phyloP scores from a whole-genome alignment of 805 yeast genomes.

The Candida ovalis region DNA sequence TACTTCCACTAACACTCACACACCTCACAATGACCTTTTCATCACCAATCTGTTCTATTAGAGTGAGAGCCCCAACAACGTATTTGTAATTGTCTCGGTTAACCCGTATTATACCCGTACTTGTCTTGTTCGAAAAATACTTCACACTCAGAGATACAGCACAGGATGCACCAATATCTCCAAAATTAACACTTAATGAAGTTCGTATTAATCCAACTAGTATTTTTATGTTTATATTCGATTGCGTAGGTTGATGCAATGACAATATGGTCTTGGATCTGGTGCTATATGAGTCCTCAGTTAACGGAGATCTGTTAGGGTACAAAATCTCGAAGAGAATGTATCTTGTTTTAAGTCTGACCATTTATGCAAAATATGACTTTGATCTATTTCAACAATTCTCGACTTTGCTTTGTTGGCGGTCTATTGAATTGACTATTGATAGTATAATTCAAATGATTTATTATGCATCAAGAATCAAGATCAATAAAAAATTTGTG shows the following conservation, averaged over 20 bases:
- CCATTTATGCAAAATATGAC: conserved; percentile 67
- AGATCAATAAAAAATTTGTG: not conserved
- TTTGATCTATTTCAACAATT: too few species aligned
- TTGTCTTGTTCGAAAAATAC: conserved; percentile 76
- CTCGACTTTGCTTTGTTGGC: not conserved
- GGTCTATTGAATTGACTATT: too few species aligned
- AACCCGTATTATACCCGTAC: conserved; percentile 81
- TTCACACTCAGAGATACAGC: conserved; percentile 53
- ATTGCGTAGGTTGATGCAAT: conserved; percentile 50
- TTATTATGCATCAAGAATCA: not conserved
- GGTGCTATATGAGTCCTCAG: conserved; percentile 14
- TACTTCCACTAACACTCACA: conserved; percentile 78
- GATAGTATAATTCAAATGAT: not conserved
- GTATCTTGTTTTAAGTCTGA: conserved; percentile 81
- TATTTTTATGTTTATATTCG: conserved; percentile 43
- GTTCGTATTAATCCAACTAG: conserved; percentile 52
- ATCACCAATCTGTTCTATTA: conserved; percentile 50
- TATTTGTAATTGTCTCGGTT: conserved; percentile 58
- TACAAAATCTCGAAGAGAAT: conserved; percentile 74
- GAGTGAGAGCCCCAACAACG: conserved; percentile 63
- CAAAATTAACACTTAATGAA: conserved; percentile 61
- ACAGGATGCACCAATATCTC: conserved; percentile 71
- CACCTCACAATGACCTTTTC: conserved; percentile 53
- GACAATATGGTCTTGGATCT: conserved; percentile 39
- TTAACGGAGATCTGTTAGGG: conserved; percentile 40